Evolutionary conservation across 192 early-diverging fungal genomes (phyloP), one percentile per base, ranked within the genome.

Genomic region (Polychytrium aggregatum): DNA sequence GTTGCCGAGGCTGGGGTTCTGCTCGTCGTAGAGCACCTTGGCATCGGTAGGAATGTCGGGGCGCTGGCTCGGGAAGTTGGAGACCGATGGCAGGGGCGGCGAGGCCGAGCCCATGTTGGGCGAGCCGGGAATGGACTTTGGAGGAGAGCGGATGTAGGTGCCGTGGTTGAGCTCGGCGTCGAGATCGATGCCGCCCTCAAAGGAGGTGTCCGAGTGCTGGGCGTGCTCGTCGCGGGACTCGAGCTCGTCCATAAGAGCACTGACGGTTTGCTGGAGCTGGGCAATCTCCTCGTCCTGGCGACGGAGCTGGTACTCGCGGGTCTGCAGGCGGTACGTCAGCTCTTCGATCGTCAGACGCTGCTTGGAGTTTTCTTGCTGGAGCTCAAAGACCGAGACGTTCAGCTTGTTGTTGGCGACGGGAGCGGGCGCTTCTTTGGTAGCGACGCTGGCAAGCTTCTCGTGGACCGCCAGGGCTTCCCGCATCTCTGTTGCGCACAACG

Each of bases 191-290:
- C 10, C 13, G 26, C 13, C 10, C 13, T n/a, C 45, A n/a, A 31
- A 16, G 14, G 25, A 16, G 6, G 7, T 11, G n/a, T 33, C 45
- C 7, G 26, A 46, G n/a, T n/a, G n/a, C 26, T 31, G 25, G 26
- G 26, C 25, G 14, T 26, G 45, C 26, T 46, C 45, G 45, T 46
- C n/a, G 31, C 26, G n/a, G 25, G 27, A 8, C 26, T 46, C 45
- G 45, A 46, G 45, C n/a, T 46, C 45, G 31, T 46, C 45, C 45
- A 46, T 46, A 13, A 46, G 18, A 29, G 45, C 31, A 33, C 20
- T 26, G 18, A 46, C n/a, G 25, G 31, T 33, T 11, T 18, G 7
- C 14, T 46, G 45, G 18, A 31, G 31, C 14, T 46, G 17, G 45
- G 9, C 18, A 25, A 46, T 28, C 26, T 46, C 45, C 8, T 33